Base-by-base conservation (phyloP, 768 basidiomycete species). In the Amanita phalloides region DNA sequence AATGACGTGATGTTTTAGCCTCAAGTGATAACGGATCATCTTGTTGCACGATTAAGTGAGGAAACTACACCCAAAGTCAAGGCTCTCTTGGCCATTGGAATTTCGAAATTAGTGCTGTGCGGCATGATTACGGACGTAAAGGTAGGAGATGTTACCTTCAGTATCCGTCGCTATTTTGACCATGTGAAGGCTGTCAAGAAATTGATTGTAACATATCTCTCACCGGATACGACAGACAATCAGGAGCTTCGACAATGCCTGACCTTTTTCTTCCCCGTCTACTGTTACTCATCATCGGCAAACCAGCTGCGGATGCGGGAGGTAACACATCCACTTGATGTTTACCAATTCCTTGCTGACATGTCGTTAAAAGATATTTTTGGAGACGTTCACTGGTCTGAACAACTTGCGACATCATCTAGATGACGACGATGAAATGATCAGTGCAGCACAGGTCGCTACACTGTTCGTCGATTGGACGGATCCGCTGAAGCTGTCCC, bases 241-340 rank as follows among this genome's bases (percentile, higher is more conserved):
- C 84, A 87, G 56, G 81, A 89, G 56, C 72, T 97, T 14, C 76
- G 91, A 41, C 95, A 98, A 66, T 97, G 92, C 61, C 71, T 99
- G 11, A 83, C 90, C 4, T 97, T 96, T 64, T 97, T 98, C 74
- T 87, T 99, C 71, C 91, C 92, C 0, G 84, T 92, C 0, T 97
- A 90, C 62, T 90, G 90, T 62, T 96, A 89, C 65, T 90, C 93
- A 0, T 84, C 89, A 0, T 66, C 82, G 5, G 66, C 62, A 14
- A 95, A 97, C 61, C 93, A 97, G 67, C 75, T 58, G 62, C 78
- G 72, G 72, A 81, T 72, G 57, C 78, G 74, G 48, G 66, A 66
- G 47, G 77, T 77, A 54, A 26, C 13, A 35, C 44, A 13, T 41
- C 3, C 33, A 21, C 32, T 49, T 33, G 21, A 44, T 45, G 28